These are phyloP conservation scores for Lipomyces sp. DNA, from an alignment of 805 yeast genomes.

Conservation along the genomic window DNA sequence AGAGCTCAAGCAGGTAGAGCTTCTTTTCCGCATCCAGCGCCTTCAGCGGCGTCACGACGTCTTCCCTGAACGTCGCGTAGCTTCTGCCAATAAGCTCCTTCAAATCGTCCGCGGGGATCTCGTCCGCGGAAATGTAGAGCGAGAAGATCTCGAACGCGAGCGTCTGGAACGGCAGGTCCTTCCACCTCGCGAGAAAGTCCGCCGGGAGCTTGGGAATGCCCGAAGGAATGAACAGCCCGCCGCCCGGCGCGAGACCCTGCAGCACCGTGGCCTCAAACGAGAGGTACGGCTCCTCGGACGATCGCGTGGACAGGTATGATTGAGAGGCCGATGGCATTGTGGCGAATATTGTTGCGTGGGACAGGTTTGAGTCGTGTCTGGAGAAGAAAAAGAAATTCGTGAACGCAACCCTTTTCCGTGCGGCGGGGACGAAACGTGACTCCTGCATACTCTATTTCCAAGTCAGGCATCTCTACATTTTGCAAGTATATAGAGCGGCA, in stretches of 20 bases:
- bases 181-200: slow-evolving; percentile 64
- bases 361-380: no score
- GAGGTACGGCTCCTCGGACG: slow-evolving; percentile 35
- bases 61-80: slow-evolving; percentile 85
- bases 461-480: no score
- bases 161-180: slow-evolving; percentile 71
- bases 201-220: slow-evolving; percentile 64
- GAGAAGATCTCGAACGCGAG: slow-evolving; percentile 85
- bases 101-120: slow-evolving; percentile 71
- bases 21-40: slow-evolving; percentile 54
- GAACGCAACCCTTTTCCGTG: no score
- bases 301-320: slow-evolving; percentile 42
- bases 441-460: no score
- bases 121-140: slow-evolving; percentile 65
- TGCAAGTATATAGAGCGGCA: no score
- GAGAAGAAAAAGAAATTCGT: no score
- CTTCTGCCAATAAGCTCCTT: slow-evolving; percentile 61
- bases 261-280: slow-evolving; percentile 44
- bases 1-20: slow-evolving; percentile 79
- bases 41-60: slow-evolving; percentile 80
- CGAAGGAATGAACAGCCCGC: slow-evolving; percentile 91
- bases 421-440: no score
- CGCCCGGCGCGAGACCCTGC: slow-evolving; percentile 89
- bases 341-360: not conserved
- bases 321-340: slow-evolving; percentile 7